Conservation (phyloP, 257 asterid species). For the Cynanchum wilfordii region DNA sequence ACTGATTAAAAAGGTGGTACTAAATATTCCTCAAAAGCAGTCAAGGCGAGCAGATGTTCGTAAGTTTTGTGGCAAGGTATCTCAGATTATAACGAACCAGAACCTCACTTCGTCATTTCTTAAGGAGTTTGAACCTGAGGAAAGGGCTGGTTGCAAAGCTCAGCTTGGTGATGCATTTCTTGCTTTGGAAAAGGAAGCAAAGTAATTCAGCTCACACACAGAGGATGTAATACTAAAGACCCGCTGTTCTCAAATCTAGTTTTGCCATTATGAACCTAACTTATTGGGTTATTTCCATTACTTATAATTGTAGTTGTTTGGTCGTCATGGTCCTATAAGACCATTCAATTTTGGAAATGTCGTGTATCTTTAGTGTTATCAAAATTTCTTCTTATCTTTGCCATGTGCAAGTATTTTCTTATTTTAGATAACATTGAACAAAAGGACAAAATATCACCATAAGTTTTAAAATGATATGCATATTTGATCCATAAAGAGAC, state of each 20-base stretch:
- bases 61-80: conserved; percentile 67
- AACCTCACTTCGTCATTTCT: conserved; percentile 40
- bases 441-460: neutral
- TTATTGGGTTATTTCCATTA: neutral
- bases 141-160: conserved; percentile 48
- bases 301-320: neutral
- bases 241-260: no score
- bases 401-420: neutral
- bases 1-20: conserved; percentile 49
- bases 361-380: neutral
- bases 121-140: conserved; percentile 53
- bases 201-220: neutral
- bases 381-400: neutral
- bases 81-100: conserved; percentile 45
- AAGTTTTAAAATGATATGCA: no score
- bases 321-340: neutral
- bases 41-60: conserved; percentile 79
- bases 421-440: no score
- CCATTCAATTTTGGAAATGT: conserved; percentile 12
- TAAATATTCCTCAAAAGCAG: conserved; percentile 81
- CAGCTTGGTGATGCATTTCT: conserved; percentile 61
- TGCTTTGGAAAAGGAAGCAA: conserved; percentile 38
- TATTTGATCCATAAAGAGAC: no score
- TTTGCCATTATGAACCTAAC: no score
- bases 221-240: neutral